Percentiles rank a stretch among this genome's conserved stretches.
Evolutionary conservation across 257 asterid genomes (phyloP).

Genomic region (Nicotiana attenuata): DNA sequence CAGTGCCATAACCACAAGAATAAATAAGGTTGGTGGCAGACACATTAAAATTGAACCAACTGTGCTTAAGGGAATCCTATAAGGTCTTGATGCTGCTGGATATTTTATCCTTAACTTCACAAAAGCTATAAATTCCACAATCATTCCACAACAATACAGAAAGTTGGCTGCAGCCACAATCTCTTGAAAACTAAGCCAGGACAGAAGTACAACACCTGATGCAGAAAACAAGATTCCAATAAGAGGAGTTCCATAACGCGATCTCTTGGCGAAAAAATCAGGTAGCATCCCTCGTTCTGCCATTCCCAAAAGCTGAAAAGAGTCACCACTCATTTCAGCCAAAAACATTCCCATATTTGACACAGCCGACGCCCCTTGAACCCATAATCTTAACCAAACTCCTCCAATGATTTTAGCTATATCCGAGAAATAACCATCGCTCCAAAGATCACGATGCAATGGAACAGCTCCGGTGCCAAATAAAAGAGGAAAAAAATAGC

Average conservation of each 20-base stretch:
- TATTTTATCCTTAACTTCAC: conserved; percentile 51
- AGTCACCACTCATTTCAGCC: conserved; percentile 74
- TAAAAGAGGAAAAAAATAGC: conserved; percentile 51
- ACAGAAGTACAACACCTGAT: conserved; percentile 49
- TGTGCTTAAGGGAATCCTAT: conserved; percentile 50
- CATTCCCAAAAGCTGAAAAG: conserved; percentile 71
- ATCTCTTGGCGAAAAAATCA: conserved; percentile 44
- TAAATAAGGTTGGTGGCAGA: conserved; percentile 41
- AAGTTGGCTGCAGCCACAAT: conserved; percentile 68
- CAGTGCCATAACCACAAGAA: conserved; percentile 41
- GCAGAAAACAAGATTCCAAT: conserved; percentile 56
- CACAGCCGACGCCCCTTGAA: conserved; percentile 62
- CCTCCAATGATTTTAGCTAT: conserved; percentile 60
- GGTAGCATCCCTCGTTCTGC: conserved; percentile 66
- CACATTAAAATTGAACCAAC: conserved; percentile 41
- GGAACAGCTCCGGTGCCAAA: conserved; percentile 58
- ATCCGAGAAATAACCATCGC: conserved; percentile 61
- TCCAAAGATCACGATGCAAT: conserved; percentile 49
- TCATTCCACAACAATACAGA: conserved; percentile 62
- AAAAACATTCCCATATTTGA: conserved; percentile 76
- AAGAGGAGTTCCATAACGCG: conserved; percentile 48
- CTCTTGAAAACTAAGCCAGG: conserved; percentile 73
- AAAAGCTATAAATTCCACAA: conserved; percentile 58
- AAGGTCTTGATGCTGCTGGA: conserved; percentile 51
- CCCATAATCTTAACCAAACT: conserved; percentile 55